A percentile compares a stretch with the other conserved stretches of the same genome.
These are phyloP conservation scores for Miscanthus lutarioriparius DNA, from an alignment of 176 grass and related monocot species.

Conservation along the genomic window DNA sequence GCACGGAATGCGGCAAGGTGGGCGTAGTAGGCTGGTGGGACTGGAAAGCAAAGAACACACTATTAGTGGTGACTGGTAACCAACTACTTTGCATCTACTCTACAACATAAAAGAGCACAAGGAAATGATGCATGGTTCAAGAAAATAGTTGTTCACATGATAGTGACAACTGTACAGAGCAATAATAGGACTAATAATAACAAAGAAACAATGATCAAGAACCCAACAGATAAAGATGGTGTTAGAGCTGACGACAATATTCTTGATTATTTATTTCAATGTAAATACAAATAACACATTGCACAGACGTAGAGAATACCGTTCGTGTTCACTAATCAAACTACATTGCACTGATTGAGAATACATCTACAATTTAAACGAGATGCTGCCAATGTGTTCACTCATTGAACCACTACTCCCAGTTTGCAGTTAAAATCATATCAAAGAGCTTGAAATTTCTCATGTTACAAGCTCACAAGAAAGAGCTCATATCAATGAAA, in stretches of 20 bases:
- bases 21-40: constrained; percentile 73
- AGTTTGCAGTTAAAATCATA: neutral
- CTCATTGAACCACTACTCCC: neutral
- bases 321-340: neutral
- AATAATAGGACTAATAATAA: neutral
- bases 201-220: neutral
- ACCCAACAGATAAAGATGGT: neutral
- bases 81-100: neutral
- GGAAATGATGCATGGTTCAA: neutral
- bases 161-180: neutral
- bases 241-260: neutral
- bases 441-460: neutral
- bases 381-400: neutral
- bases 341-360: neutral
- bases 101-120: neutral
- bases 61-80: neutral
- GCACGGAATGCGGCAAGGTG: constrained; percentile 68
- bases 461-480: neutral
- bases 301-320: neutral
- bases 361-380: neutral
- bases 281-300: neutral
- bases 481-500: neutral
- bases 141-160: neutral
- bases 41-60: constrained; percentile 17
- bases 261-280: neutral